Base-by-base conservation (phyloP, 2,329 filamentous ascomycete species). In the Colletotrichum falcatum region DNA sequence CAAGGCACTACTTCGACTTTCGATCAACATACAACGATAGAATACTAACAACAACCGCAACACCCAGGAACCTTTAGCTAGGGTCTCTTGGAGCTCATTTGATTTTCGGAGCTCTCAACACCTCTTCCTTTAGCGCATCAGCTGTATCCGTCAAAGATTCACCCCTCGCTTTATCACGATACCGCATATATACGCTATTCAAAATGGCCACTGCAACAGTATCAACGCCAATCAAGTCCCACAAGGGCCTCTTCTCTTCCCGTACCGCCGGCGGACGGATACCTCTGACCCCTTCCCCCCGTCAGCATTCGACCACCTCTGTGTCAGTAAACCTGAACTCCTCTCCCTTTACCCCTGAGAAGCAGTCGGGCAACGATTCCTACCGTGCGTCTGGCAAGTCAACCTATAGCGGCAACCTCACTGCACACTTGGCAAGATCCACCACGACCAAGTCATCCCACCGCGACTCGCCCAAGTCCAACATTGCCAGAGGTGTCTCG, bases 211-310 rank as follows among this genome's bases (percentile, higher is more conserved):
- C 84, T 71, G 81, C 91, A 81, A 84, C 89, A 79, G 90, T 98
- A 82, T 93, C 94, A 78, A 98, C 96, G 72, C 96, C 96, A 71
- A 87, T 96, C 80, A 98, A 98, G 88, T 96, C 93, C 88, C 95
- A 97, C 83, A 91, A 92, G 83, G 94, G 94, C 71, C 89, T 98
- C 78, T 98, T 98, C 86, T 94, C 92, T 75, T 90, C 93, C 76
- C 94, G 94, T 81, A 96, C 95, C 80, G 96, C 95, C 82, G 95
- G 95, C 84, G 94, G 95, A 80, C 94, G 96, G 73, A 95, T 97
- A 87, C 95, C 96, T 76, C 85, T 99, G 79, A 98, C 95, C 5
- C 95, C 96, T 39, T 98, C 95, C 68, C 96, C 96, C 69, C 90
- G 91, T 75, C 89, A 90, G 74, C 85, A 86, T 42, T 82, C 85